These are phyloP conservation scores for Gardenia jasminoides DNA, from an alignment of 257 asterid species.

Conservation along the genomic window DNA sequence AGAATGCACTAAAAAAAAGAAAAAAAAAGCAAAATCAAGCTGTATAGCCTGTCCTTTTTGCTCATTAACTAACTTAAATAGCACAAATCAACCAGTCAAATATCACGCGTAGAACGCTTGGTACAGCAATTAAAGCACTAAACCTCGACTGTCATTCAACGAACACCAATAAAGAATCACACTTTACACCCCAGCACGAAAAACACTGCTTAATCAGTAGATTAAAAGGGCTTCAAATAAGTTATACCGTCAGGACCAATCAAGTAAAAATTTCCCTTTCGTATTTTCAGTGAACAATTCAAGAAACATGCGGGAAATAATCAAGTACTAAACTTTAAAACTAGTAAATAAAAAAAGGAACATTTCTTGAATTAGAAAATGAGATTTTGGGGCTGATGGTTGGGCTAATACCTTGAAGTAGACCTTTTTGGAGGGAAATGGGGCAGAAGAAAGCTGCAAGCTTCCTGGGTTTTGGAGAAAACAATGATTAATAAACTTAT, in stretches of 20 bases:
- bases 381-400: background rate
- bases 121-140: constrained; percentile 26
- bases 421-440: constrained; percentile 29
- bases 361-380: background rate
- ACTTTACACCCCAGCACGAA: constrained; percentile 20
- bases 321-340: constrained; percentile 10
- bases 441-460: constrained; percentile 22
- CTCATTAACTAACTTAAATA: constrained; percentile 11
- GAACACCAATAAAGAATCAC: constrained; percentile 25
- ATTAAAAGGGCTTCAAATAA: background rate
- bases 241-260: background rate
- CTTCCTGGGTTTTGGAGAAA: constrained; percentile 16
- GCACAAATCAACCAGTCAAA: constrained; percentile 37
- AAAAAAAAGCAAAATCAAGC: constrained; percentile 19
- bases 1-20: constrained; percentile 21
- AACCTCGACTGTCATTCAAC: constrained; percentile 8
- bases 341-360: background rate
- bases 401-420: background rate
- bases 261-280: too few species aligned
- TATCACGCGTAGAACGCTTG: constrained; percentile 38
- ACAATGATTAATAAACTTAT: constrained; percentile 9
- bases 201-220: background rate
- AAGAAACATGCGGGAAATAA: background rate
- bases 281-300: background rate
- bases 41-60: constrained; percentile 18